Evolutionary conservation across 352 stramenopile genomes (phyloP).

Genomic region (Peronosclerospora sorghi): DNA sequence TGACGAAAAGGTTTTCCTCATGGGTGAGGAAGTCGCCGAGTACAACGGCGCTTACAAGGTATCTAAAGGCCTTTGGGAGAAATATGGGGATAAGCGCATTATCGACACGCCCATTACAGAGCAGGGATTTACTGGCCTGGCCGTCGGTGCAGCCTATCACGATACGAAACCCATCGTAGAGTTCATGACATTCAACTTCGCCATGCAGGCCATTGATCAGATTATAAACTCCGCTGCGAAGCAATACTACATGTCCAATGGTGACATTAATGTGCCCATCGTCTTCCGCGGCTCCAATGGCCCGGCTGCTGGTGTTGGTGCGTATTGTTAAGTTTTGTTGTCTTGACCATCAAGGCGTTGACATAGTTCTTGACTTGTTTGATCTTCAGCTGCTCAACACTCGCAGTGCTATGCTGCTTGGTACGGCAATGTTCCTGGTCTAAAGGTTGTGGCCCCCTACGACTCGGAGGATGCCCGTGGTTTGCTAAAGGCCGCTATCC

Average conservation of each 20-base stretch:
- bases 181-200: constrained; percentile 99
- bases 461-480: constrained; percentile 96
- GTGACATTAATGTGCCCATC: constrained; percentile 96
- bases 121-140: constrained; percentile 91
- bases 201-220: constrained; percentile 99
- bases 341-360: not conserved
- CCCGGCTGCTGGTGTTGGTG: constrained; percentile 91
- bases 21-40: constrained; percentile 98
- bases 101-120: constrained; percentile 99
- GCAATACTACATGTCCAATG: constrained; percentile 99
- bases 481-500: constrained; percentile 98
- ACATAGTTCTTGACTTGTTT: constrained; percentile 1
- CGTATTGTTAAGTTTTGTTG: constrained; percentile 10
- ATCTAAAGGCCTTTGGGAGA: constrained; percentile 95
- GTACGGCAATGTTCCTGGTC: constrained; percentile 94
- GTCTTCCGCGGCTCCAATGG: constrained; percentile 99
- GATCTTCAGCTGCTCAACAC: constrained; percentile 89
- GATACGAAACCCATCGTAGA: constrained; percentile 97
- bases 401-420: constrained; percentile 99
- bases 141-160: constrained; percentile 93
- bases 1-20: constrained; percentile 91
- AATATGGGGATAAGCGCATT: constrained; percentile 98
- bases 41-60: constrained; percentile 99
- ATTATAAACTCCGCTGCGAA: constrained; percentile 99
- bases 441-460: constrained; percentile 98